These are phyloP conservation scores for Onygena corvina DNA, from an alignment of 2,329 filamentous ascomycete species.

Conservation along the genomic window DNA sequence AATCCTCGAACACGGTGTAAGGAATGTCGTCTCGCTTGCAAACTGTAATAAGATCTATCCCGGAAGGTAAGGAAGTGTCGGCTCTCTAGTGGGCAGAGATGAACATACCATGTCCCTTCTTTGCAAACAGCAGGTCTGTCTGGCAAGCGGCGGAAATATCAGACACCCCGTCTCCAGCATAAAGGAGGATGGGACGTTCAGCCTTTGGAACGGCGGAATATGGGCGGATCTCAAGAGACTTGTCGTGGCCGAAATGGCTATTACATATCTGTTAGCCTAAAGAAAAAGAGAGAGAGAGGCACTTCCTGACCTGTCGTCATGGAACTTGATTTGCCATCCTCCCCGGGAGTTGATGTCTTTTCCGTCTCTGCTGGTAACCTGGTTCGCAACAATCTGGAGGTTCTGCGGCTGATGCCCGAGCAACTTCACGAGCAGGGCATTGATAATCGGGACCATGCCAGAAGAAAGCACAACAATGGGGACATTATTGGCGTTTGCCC, in stretches of 20 bases:
- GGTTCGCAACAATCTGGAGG: constrained; percentile 84
- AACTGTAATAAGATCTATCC: constrained; percentile 73
- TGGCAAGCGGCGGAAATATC: constrained; percentile 85
- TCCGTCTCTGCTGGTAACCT: constrained; percentile 54
- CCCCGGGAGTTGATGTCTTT: constrained; percentile 65
- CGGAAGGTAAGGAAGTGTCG: not conserved
- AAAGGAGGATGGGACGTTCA: constrained; percentile 72
- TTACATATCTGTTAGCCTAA: constrained; percentile 2
- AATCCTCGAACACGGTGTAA: constrained; percentile 78
- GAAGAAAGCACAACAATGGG: constrained; percentile 85
- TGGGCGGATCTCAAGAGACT: constrained; percentile 78
- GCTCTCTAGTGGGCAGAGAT: not conserved
- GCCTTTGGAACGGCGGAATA: constrained; percentile 56
- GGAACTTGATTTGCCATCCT: constrained; percentile 81
- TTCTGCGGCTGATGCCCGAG: constrained; percentile 66
- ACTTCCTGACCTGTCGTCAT: constrained; percentile 59
- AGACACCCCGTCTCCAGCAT: constrained; percentile 88
- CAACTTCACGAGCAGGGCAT: constrained; percentile 64
- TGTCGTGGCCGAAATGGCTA: constrained; percentile 89
- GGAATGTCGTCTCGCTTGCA: constrained; percentile 75
- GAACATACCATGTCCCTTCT: constrained; percentile 67
- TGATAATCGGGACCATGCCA: constrained; percentile 87
- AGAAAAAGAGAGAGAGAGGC: not conserved
- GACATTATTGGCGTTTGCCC: constrained; percentile 68
- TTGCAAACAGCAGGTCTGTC: constrained; percentile 87